phyloP scores from a whole-genome alignment of 164 flowering plant species.

The Berberis vulgaris region DNA sequence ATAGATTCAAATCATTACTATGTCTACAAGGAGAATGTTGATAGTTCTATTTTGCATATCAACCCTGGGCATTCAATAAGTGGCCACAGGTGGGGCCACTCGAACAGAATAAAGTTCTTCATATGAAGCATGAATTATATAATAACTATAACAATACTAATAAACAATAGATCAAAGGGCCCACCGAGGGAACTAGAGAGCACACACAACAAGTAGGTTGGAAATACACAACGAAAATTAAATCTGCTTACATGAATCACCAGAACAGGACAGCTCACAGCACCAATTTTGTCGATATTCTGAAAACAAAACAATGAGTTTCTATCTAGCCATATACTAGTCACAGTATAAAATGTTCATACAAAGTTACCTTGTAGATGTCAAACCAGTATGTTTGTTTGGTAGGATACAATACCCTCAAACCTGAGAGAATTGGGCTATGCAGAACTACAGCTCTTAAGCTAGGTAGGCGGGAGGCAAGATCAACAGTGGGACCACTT shows the following conservation, averaged over 20 bases:
- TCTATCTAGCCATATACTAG: too few species aligned
- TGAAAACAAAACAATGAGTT: slow-evolving; percentile 18
- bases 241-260: slow-evolving; percentile 75
- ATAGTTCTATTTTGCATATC: too few species aligned
- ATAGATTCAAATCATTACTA: too few species aligned
- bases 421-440: slow-evolving; percentile 37
- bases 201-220: too few species aligned
- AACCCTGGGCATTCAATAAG: too few species aligned
- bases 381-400: slow-evolving; percentile 44
- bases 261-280: slow-evolving; percentile 76
- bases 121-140: too few species aligned
- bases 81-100: too few species aligned
- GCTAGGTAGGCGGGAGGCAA: slow-evolving; percentile 29
- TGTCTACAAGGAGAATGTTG: too few species aligned
- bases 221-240: not conserved
- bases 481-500: slow-evolving; percentile 25
- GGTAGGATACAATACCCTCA: slow-evolving; percentile 40
- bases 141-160: too few species aligned
- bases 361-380: slow-evolving; percentile 28
- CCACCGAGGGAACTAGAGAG: not conserved
- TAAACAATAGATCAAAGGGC: too few species aligned
- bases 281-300: slow-evolving; percentile 81
- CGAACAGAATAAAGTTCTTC: too few species aligned
- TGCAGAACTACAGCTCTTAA: slow-evolving; percentile 38
- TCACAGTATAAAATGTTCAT: too few species aligned